Conservation (phyloP, 2,329 filamentous ascomycete genomes). For the Paecilomyces dactylethromorphus region DNA sequence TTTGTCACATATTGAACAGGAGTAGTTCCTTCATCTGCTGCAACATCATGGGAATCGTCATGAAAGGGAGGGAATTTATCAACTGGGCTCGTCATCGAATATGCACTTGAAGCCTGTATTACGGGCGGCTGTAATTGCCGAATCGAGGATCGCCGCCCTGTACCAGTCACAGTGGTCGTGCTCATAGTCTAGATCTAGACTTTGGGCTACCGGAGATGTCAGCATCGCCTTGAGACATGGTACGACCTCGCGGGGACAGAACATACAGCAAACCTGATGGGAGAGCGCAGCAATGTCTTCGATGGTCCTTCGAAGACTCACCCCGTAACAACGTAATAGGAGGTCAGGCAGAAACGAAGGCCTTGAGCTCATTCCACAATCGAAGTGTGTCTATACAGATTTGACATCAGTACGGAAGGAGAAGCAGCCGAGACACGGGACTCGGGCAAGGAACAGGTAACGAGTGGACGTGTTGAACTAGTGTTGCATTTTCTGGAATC, state of each 20-base stretch:
- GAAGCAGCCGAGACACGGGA: background rate
- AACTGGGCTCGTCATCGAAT: conserved; percentile 26
- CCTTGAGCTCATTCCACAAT: background rate
- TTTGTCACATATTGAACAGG: conserved; percentile 24
- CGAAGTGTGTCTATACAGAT: background rate
- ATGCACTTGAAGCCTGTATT: conserved; percentile 19
- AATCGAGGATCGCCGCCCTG: conserved; percentile 33
- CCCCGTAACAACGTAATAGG: background rate
- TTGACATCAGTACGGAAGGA: background rate
- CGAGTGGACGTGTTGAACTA: background rate
- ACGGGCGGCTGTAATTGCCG: conserved; percentile 28
- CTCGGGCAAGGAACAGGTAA: background rate
- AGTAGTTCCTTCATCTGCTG: conserved; percentile 17
- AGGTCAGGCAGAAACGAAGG: background rate
- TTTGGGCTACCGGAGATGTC: background rate
- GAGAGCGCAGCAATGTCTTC: background rate
- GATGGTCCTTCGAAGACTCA: background rate
- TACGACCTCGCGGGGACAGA: background rate
- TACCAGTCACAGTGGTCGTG: conserved; percentile 33
- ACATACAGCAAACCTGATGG: background rate
- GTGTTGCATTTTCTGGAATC: background rate
- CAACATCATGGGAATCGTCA: conserved; percentile 27
- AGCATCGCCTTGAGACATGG: background rate
- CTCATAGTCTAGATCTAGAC: conserved; percentile 23
- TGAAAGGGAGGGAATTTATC: conserved; percentile 40